Evolutionary conservation across 176 grass and related monocot species (phyloP).

Genomic region (Ananas comosus): DNA sequence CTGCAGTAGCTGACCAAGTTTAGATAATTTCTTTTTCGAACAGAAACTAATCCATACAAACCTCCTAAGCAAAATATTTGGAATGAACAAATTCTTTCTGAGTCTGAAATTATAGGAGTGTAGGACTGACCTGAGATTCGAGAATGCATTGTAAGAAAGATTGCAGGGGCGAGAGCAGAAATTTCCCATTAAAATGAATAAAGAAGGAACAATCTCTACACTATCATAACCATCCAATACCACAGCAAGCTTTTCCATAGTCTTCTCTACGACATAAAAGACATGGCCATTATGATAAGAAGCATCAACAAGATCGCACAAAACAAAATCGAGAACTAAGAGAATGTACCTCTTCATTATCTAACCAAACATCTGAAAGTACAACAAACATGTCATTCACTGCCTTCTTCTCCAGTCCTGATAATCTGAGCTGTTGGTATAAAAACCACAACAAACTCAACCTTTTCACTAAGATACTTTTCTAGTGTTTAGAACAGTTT

Average conservation of each 20-base stretch:
- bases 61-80: no score
- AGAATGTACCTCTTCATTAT: constrained; percentile 69
- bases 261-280: constrained; percentile 64
- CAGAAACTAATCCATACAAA: background rate
- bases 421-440: constrained; percentile 53
- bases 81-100: background rate
- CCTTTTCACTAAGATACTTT: background rate
- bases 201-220: constrained; percentile 76
- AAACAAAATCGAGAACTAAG: constrained; percentile 22
- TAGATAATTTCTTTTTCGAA: background rate
- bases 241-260: constrained; percentile 73
- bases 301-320: constrained; percentile 5
- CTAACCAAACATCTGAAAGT: constrained; percentile 91
- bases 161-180: constrained; percentile 85
- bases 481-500: background rate
- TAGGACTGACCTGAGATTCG: constrained; percentile 56
- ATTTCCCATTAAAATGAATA: constrained; percentile 96
- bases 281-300: constrained; percentile 23
- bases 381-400: constrained; percentile 97
- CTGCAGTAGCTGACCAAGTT: constrained; percentile 25
- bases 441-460: constrained; percentile 14
- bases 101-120: background rate
- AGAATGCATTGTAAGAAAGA: constrained; percentile 75
- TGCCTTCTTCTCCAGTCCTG: constrained; percentile 64
- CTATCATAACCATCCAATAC: constrained; percentile 88